Percentiles rank a stretch among this genome's conserved stretches.
phyloP scores from a whole-genome alignment of 805 yeast genomes.

The Yarrowia sp. region DNA sequence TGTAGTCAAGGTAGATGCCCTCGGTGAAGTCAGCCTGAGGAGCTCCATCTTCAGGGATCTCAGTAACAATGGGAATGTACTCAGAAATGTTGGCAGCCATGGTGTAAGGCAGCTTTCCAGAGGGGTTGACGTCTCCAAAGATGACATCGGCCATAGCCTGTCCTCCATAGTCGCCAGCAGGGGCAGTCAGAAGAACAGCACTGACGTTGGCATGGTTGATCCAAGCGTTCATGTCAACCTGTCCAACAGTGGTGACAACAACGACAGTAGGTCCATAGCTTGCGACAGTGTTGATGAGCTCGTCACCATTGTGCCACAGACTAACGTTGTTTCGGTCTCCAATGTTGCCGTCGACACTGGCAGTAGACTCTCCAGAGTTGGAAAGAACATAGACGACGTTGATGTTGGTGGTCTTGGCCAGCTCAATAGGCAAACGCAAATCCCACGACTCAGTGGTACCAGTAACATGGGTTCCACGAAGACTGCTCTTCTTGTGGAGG shows the following conservation, averaged over 20 bases:
- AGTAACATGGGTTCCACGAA: neutral
- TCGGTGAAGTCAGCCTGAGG: conserved; percentile 42
- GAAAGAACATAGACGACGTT: conserved; percentile 55
- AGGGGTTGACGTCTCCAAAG: conserved; percentile 61
- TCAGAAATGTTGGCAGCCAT: conserved; percentile 52
- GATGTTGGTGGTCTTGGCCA: conserved; percentile 42
- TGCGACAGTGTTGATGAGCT: conserved; percentile 49
- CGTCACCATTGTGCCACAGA: conserved; percentile 59
- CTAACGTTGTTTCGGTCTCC: conserved; percentile 59
- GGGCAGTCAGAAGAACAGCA: conserved; percentile 55
- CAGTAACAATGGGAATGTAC: conserved; percentile 49
- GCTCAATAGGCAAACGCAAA: neutral
- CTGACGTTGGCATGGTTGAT: conserved; percentile 58
- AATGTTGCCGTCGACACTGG: conserved; percentile 56
- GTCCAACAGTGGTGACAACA: conserved; percentile 58
- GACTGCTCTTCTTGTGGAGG: conserved; percentile 44
- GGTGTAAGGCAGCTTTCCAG: conserved; percentile 63
- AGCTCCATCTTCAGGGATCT: conserved; percentile 39
- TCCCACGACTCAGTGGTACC: conserved; percentile 1
- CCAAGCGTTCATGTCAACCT: conserved; percentile 54
- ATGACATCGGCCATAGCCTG: conserved; percentile 56
- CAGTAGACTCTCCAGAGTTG: conserved; percentile 58
- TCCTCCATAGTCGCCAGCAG: conserved; percentile 57
- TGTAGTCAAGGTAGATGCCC: conserved; percentile 54
- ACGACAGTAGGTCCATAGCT: conserved; percentile 54